A percentile compares a stretch with the other conserved stretches of the same genome.
These are phyloP conservation scores for Zymoseptoria passerinii DNA, from an alignment of 2,329 filamentous ascomycete species.

Conservation along the genomic window DNA sequence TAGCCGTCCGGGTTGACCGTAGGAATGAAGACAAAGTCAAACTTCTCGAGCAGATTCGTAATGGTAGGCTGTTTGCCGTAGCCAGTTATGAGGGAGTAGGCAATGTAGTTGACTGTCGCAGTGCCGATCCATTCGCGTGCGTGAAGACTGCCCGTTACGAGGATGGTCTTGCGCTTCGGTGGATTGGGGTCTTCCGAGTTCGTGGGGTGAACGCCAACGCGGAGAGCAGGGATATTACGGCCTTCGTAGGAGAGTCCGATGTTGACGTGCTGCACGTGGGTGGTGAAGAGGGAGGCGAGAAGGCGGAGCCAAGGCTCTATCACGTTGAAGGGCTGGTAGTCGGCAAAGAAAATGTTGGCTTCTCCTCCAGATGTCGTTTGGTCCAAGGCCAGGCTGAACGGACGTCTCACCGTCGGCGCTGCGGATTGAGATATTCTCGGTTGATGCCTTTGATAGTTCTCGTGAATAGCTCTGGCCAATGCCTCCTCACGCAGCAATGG, in stretches of 20 bases:
- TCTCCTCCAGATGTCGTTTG: slow-evolving; percentile 11
- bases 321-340: slow-evolving; percentile 82
- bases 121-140: slow-evolving; percentile 95
- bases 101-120: slow-evolving; percentile 82
- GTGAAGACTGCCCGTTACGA: slow-evolving; percentile 80
- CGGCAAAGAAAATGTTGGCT: slow-evolving; percentile 72
- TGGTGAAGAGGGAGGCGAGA: slow-evolving; percentile 81
- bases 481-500: slow-evolving; percentile 65
- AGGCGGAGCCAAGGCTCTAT: slow-evolving; percentile 88
- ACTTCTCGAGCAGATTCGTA: slow-evolving; percentile 70
- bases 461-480: slow-evolving; percentile 65
- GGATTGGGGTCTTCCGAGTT: slow-evolving; percentile 39
- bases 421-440: slow-evolving; percentile 11
- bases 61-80: slow-evolving; percentile 66
- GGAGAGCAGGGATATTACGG: slow-evolving; percentile 73
- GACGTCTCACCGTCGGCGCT: slow-evolving; percentile 3
- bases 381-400: slow-evolving; percentile 23
- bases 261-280: slow-evolving; percentile 62
- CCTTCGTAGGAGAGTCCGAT: slow-evolving; percentile 86
- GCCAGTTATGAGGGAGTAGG: slow-evolving; percentile 76
- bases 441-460: slow-evolving; percentile 54
- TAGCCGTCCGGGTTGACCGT: slow-evolving; percentile 91
- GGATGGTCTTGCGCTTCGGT: slow-evolving; percentile 60
- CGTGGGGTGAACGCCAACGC: slow-evolving; percentile 57
- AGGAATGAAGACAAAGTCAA: slow-evolving; percentile 82